Evolutionary conservation across 345 rosid species (phyloP), one percentile per base, ranked within the genome.

Genomic region (Boechera retrofracta): DNA sequence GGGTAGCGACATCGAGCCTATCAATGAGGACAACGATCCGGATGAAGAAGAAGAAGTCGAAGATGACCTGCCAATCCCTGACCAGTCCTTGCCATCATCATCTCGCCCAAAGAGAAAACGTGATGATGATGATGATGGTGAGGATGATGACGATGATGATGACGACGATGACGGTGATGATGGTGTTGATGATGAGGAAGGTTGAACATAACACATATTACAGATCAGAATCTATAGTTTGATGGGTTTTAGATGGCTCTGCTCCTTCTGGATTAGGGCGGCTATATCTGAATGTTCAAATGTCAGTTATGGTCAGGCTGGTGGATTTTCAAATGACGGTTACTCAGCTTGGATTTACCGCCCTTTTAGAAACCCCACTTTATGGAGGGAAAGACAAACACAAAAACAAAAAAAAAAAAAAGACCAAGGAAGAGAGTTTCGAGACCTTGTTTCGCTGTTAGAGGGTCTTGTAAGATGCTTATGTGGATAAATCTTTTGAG

Each of bases 81-180:
- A 82, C 53, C 71, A 58, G 49, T 64, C 80, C 18, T 82, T 86
- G n/a, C 73, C 86, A 31, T 80, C 89, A 9, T 61, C 86, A 11
- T 82, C 91, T 2, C 84, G 73, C 16, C 75, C 51, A 3, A 89
- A 89, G 78, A 85, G 94, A 82, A 87, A 89, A 78, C 84, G 91
- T 35, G 85, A 74, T 10, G 68, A 31, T 0, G 85, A 69, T 5
- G 86, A 63, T 6, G 82, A 63, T 18, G 79, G 59, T 0, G 87
- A 77, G 0, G 84, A 78, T 0, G 84, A 78, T 7, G 86, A 88
- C 0, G 85, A 77, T 6, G 81, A 53, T 0, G 85, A 77, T 6
- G 81, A 53, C 21, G 82, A 72, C 10, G 80, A 77, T 35, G 77
- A 48, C 0, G 74, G 62, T 1, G 76, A 53, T 6, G 77, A 10